Base-by-base conservation (phyloP, 768 basidiomycete species). In the Kwoniella sp. region DNA sequence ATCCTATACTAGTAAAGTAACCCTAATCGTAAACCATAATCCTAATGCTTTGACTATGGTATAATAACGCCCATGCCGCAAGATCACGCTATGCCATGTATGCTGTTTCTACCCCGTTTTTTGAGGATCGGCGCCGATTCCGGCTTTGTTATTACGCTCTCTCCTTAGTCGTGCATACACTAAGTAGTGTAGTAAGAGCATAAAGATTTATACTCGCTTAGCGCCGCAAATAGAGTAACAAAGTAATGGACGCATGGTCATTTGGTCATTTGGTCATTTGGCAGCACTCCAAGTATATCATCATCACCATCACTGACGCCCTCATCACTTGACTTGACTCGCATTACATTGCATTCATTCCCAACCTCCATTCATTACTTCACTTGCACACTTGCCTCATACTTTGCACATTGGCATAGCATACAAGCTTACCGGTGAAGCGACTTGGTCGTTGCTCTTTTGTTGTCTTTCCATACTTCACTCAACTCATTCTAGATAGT, bases 181-280 rank as follows among this genome's bases (percentile, higher is more conserved):
- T 33, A 33, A n/a, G n/a, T n/a, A n/a, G n/a, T n/a, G n/a, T n/a
- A n/a, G n/a, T n/a, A n/a, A n/a, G n/a, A n/a, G n/a, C n/a, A n/a
- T n/a, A n/a, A n/a, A n/a, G n/a, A n/a, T n/a, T n/a, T n/a, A n/a
- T 33, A 33, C 33, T 44, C 40, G 40, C 40, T 44, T 44, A 44
- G 40, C 40, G 40, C 40, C 40, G 40, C 8, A 44, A 44, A 44
- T 33, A 33, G 7, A 33, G 33, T 33, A 33, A n/a, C n/a, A n/a
- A n/a, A n/a, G n/a, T n/a, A 33, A 33, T 44, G 17, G 40, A 44
- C 40, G 40, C 40, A 44, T 44, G 40, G 40, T 44, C 40, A 44
- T 15, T n/a, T 44, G 40, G 40, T 19, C 17, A 9, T 3, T 15
- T 44, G 40, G 17, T 44, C 4, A 19, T 3, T 19, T 44, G 17